Conservation (phyloP, 495 filamentous ascomycete genomes). For the Lophium mytilinum region DNA sequence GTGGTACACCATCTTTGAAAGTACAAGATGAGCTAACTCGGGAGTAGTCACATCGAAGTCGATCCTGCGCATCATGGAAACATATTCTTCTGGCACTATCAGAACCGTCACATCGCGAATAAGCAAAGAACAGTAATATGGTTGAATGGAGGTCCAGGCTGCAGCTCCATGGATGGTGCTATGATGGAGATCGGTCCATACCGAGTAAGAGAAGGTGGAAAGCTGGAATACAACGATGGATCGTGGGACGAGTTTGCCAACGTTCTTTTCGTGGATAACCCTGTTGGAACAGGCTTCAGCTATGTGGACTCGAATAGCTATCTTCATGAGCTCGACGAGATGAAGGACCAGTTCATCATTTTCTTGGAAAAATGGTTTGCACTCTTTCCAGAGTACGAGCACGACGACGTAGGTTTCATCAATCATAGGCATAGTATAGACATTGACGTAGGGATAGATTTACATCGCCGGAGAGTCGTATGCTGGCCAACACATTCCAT, state of each 20-base stretch:
- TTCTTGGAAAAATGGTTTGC: slow-evolving; percentile 88
- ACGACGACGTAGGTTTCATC: slow-evolving; percentile 69
- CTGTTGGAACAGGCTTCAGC: slow-evolving; percentile 92
- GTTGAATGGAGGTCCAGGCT: slow-evolving; percentile 94
- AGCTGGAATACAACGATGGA: slow-evolving; percentile 73
- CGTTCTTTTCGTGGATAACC: slow-evolving; percentile 91
- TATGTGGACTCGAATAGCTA: slow-evolving; percentile 84
- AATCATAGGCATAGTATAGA: neutral
- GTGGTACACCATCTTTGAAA: slow-evolving; percentile 24
- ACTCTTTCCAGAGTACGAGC: slow-evolving; percentile 85
- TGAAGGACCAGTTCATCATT: slow-evolving; percentile 78
- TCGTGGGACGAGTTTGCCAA: slow-evolving; percentile 98
- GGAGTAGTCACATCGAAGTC: slow-evolving; percentile 77
- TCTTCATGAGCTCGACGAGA: slow-evolving; percentile 73
- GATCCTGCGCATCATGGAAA: slow-evolving; percentile 77
- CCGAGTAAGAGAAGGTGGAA: slow-evolving; percentile 67
- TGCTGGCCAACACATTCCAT: slow-evolving; percentile 94
- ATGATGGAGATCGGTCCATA: slow-evolving; percentile 98
- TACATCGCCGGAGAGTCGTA: slow-evolving; percentile 95
- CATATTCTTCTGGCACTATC: slow-evolving; percentile 96
- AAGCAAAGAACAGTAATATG: slow-evolving; percentile 88
- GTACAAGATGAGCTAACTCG: neutral
- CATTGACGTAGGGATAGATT: slow-evolving; percentile 45
- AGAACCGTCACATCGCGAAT: slow-evolving; percentile 92
- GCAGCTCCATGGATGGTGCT: slow-evolving; percentile 93